These are phyloP conservation scores for Blastomyces parvus DNA, from an alignment of 2,329 filamentous ascomycete genomes.

Conservation along the genomic window DNA sequence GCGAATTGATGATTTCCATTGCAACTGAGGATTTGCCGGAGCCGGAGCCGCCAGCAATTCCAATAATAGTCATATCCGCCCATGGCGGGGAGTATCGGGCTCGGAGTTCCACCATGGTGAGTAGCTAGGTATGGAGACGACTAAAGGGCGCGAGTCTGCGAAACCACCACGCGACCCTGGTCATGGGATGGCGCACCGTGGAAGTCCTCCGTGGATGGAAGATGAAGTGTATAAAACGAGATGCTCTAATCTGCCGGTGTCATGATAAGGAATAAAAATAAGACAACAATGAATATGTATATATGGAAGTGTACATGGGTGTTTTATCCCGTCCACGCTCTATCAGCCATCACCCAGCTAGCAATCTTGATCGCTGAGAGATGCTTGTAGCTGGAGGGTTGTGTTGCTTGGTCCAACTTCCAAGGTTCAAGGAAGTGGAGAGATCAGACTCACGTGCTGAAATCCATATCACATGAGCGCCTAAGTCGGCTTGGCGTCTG, in stretches of 20 bases:
- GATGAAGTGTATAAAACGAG: background rate
- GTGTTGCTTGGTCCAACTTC: no score
- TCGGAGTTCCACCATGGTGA: slow-evolving; percentile 1
- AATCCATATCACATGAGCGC: slow-evolving; percentile 3
- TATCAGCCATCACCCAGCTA: background rate
- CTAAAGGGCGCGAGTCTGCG: background rate
- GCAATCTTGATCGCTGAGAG: background rate
- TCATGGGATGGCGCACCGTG: slow-evolving; percentile 6
- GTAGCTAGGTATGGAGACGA: background rate
- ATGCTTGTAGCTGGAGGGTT: no score
- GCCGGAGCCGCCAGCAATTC: slow-evolving; percentile 87
- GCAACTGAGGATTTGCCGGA: slow-evolving; percentile 93
- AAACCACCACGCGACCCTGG: background rate
- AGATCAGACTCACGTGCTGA: background rate
- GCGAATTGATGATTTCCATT: slow-evolving; percentile 75
- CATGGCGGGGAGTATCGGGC: slow-evolving; percentile 88
- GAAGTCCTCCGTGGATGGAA: background rate
- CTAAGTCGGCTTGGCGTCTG: background rate
- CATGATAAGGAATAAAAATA: background rate
- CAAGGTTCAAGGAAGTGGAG: background rate
- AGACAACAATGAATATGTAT: background rate
- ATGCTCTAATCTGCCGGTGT: background rate
- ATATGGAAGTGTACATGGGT: background rate
- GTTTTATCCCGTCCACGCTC: background rate
- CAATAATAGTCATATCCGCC: slow-evolving; percentile 94